phyloP scores from a whole-genome alignment of 805 yeast genomes.

The Saccharomycopsis sp. region DNA sequence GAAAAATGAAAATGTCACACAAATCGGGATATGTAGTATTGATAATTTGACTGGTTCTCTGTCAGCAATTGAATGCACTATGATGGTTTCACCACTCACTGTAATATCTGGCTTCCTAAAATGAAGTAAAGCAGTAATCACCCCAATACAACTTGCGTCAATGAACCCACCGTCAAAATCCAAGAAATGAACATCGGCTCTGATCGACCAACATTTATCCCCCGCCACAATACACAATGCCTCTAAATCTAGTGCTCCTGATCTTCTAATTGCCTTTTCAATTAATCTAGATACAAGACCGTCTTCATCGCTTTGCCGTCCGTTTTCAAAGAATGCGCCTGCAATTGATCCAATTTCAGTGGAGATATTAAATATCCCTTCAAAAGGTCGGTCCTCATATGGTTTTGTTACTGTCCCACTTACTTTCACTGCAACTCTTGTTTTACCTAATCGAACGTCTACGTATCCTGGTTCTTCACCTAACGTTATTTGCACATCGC shows the following conservation, averaged over 20 bases:
- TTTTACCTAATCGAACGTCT: conserved; percentile 69
- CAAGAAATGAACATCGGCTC: conserved; percentile 85
- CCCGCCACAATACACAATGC: conserved; percentile 88
- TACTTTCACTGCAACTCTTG: conserved; percentile 61
- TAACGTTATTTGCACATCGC: conserved; percentile 57
- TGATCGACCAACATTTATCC: conserved; percentile 79
- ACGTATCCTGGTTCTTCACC: conserved; percentile 77
- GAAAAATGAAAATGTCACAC: conserved; percentile 83
- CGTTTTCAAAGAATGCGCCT: conserved; percentile 72
- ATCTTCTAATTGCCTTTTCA: conserved; percentile 86
- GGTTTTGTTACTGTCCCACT: conserved; percentile 75
- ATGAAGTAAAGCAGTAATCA: conserved; percentile 77
- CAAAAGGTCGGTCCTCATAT: conserved; percentile 86
- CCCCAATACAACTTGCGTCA: conserved; percentile 87
- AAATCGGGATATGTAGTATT: conserved; percentile 81
- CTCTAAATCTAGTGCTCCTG: conserved; percentile 88
- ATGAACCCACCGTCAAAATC: conserved; percentile 91
- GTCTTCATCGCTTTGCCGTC: conserved; percentile 70
- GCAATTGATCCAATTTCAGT: conserved; percentile 92
- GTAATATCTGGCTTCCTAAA: conserved; percentile 80
- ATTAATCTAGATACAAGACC: conserved; percentile 71
- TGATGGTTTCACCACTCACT: conserved; percentile 45
- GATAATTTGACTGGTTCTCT: conserved; percentile 84
- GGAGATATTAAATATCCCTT: conserved; percentile 77
- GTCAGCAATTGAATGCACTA: conserved; percentile 66